Evolutionary conservation across 2,329 filamentous ascomycete species (phyloP).

Genomic region (Penicillium sp.): DNA sequence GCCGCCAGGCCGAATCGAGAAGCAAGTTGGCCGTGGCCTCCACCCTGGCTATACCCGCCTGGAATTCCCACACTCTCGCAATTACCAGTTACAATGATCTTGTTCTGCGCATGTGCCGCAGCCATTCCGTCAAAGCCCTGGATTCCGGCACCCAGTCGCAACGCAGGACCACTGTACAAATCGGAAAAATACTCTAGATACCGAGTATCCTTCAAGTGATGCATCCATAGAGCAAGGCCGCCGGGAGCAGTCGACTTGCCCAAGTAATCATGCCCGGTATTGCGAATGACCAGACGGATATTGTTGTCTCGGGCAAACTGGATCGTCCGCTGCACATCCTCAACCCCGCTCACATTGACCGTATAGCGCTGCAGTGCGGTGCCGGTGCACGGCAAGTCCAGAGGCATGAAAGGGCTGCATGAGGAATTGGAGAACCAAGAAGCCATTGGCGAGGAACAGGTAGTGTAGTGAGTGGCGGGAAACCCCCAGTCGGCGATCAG

Average conservation of each 20-base stretch:
- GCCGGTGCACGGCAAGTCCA: slow-evolving; percentile 8
- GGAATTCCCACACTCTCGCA: slow-evolving; percentile 13
- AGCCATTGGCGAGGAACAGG: slow-evolving; percentile 34
- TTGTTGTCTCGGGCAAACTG: slow-evolving; percentile 18
- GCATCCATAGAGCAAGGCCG: slow-evolving; percentile 44
- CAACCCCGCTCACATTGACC: slow-evolving; percentile 13
- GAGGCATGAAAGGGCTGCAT: slow-evolving; percentile 41
- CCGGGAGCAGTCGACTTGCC: slow-evolving; percentile 40
- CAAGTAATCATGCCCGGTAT: slow-evolving; percentile 49
- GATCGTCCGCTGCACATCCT: slow-evolving; percentile 7
- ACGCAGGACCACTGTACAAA: slow-evolving; percentile 11
- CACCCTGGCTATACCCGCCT: slow-evolving; percentile 46
- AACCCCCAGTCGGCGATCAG: slow-evolving; percentile 46
- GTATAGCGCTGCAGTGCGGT: slow-evolving; percentile 12
- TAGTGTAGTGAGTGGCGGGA: slow-evolving; percentile 26
- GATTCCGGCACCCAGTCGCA: slow-evolving; percentile 16
- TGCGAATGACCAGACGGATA: slow-evolving; percentile 40
- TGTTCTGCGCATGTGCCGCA: slow-evolving; percentile 6
- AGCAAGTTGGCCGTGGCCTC: slow-evolving; percentile 46
- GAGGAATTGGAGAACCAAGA: slow-evolving; percentile 37
- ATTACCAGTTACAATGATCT: slow-evolving; percentile 7
- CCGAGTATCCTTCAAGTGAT: slow-evolving; percentile 42
- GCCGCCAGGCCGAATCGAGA: slow-evolving; percentile 46
- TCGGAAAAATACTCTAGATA: slow-evolving; percentile 11
- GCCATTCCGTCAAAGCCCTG: slow-evolving; percentile 15